Evolutionary conservation across 1,139 yeast genomes (phyloP), one percentile per base, ranked within the genome.

Genomic region (Lodderomyces pseudojiufengensis): DNA sequence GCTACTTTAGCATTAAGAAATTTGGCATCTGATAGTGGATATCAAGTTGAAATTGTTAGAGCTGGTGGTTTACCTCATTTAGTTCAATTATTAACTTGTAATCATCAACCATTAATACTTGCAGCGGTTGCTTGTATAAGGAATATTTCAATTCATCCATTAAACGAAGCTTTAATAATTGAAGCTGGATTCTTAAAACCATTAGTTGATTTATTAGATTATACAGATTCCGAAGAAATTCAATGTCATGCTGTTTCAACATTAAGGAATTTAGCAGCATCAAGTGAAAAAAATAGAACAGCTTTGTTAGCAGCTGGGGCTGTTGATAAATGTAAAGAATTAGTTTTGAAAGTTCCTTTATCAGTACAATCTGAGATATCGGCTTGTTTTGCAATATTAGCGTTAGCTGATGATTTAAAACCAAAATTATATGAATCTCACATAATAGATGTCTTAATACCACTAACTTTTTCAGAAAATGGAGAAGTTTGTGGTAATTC

Each of bases 71-170:
- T 92, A 52, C 95, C 97, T 33, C 94, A 88, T 57, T 73, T 92
- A 54, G 95, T 87, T 11, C 84, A 85, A 46, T 73, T 94, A 39
- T 73, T 92, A 50, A 92, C 90, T 49, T 84, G 95, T 34, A 80
- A 84, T 46, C 95, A 92, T 54, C 92, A 88, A 53, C 96, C 97
- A 15, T 71, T 94, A 46, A 88, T 90, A 9, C 71, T 92, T 41
- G 97, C 98, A 3, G 94, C 97, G 9, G 98, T 92, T 37, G 99
- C 99, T 2, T 92, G 99, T 65, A 87, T 92, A 48, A 80, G 98
- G 65, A 92, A 92, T 59, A 87, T 94, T 41, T 87, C 97, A 9
- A 92, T 92, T 47, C 97, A 94, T 57, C 97, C 98, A 32, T 74
- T 86, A 59, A 92, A 92, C 58, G 98, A 94, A 65, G 92, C 95